Percentiles rank a stretch among this genome's conserved stretches.
These are phyloP conservation scores for Scedosporium minutisporum DNA, from an alignment of 2,329 filamentous ascomycete genomes.

Conservation along the genomic window DNA sequence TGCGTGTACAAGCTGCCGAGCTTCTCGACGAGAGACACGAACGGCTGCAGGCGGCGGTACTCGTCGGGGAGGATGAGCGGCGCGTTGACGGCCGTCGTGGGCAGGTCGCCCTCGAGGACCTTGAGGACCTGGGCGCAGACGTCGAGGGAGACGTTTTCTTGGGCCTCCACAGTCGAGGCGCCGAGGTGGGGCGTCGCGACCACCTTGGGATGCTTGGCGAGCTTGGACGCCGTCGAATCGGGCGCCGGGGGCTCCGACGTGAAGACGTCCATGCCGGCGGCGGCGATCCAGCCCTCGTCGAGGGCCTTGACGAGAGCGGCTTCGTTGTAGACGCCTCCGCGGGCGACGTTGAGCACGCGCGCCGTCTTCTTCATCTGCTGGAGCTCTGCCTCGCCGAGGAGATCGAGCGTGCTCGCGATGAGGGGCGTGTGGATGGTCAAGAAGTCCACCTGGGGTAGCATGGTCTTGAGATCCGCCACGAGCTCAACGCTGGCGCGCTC, in stretches of 20 bases:
- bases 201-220: slow-evolving; percentile 61
- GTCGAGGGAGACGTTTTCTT: slow-evolving; percentile 75
- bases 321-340: slow-evolving; percentile 75
- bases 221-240: slow-evolving; percentile 46
- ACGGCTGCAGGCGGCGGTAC: slow-evolving; percentile 67
- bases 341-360: slow-evolving; percentile 67
- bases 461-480: slow-evolving; percentile 37
- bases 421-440: slow-evolving; percentile 74
- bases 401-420: slow-evolving; percentile 64
- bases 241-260: slow-evolving; percentile 57
- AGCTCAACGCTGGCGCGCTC: slow-evolving; percentile 56
- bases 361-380: slow-evolving; percentile 63
- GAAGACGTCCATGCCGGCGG: slow-evolving; percentile 73
- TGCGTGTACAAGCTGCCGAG: slow-evolving; percentile 75
- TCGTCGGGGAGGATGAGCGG: slow-evolving; percentile 74
- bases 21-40: slow-evolving; percentile 66
- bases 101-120: slow-evolving; percentile 63
- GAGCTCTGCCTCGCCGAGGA: slow-evolving; percentile 60
- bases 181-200: slow-evolving; percentile 73
- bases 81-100: slow-evolving; percentile 69
- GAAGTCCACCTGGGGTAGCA: slow-evolving; percentile 63
- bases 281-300: slow-evolving; percentile 61
- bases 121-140: slow-evolving; percentile 72
- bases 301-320: slow-evolving; percentile 60
- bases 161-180: slow-evolving; percentile 71